Evolutionary conservation across 2,329 filamentous ascomycete genomes (phyloP), one percentile per base, ranked within the genome.

Genomic region (Pseudohalonectria lignicola): DNA sequence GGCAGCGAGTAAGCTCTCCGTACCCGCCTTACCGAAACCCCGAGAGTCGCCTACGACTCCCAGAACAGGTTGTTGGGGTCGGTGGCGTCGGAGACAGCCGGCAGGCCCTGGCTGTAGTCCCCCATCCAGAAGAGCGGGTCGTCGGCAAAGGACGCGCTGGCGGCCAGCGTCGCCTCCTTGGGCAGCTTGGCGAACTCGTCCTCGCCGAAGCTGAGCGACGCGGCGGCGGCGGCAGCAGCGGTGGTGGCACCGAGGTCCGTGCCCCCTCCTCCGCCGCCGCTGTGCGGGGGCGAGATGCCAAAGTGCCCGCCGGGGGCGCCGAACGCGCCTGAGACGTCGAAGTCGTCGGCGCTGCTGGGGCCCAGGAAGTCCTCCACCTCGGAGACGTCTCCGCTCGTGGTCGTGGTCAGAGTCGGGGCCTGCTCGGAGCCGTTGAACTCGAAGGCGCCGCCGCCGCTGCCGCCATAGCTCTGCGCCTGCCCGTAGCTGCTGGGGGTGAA

Each of bases 321-420:
- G 25, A 41, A 43, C 33, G 42, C 46, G 20, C 43, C 40, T 1
- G 43, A 37, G 44, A 65, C 61, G 45, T 65, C 60, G 36, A 59
- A 56, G 42, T 71, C 56, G 37, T 59, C 56, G 29, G 62, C 60
- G 20, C 65, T 58, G 38, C 60, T 59, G 30, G 62, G 55, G 17
- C 58, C 56, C 18, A 60, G 53, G 36, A 69, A 68, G 46, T 81
- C 77, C 43, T 81, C 78, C 5, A 75, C 74, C 52, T 81, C 76
- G 9, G 76, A 81, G 8, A 80, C 76, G 43, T 82, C 76, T 26
- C 77, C 77, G 11, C 77, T 82, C 8, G 74, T 79, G 9, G 74
- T 66, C 50, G 72, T 64, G 43, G 74, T 70, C 49, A 79, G 53
- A 35, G 69, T 62, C 36, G 67, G 65, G 20, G 69, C 64, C 44